Base-by-base conservation (phyloP, 352 stramenopile genomes). In the Phytophthora sojae region DNA sequence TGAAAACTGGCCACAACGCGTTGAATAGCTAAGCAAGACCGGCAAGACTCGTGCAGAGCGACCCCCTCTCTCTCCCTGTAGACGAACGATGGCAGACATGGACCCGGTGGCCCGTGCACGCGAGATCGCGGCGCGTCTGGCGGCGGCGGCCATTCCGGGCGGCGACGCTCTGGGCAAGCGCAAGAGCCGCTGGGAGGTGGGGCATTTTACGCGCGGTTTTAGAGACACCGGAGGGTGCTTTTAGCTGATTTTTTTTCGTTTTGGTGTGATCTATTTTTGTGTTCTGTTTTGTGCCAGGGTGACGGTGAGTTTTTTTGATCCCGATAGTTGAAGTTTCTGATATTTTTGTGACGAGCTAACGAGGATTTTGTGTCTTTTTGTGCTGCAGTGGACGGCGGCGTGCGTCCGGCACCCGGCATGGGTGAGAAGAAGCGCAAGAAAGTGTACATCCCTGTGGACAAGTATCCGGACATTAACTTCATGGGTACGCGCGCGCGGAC, bases 391-490 rank as follows among this genome's bases (percentile, higher is more conserved):
- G 82, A 88, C 64, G 71, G 76, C 19, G 77, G 82, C 1, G 51
- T 44, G 23, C 72, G 82, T 55, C 66, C 80, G 25, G 72, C 69
- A 1, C 77, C 79, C 12, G 77, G 82, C 19, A 65, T 79, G 51
- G 77, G 71, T 25, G 77, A 80, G 6, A 94, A 93, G 79, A 96
- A 95, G 75, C 81, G 78, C 71, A 96, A 96, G 83, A 97, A 97
- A 83, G 85, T 97, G 51, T 97, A 95, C 77, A 97, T 98, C 49
- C 90, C 92, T 6, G 86, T 95, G 62, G 91, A 96, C 64, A 94
- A 97, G 64, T 92, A 98, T 78, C 89, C 90, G 6, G 93, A 98
- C 30, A 97, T 97, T 70, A 98, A 98, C 78, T 98, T 97, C 59
- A 97, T 98, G 82, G 93, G 49, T 54, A 30, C 6, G 23, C 11